Conservation (phyloP, 768 basidiomycete genomes). For the Ramaria rubella region DNA sequence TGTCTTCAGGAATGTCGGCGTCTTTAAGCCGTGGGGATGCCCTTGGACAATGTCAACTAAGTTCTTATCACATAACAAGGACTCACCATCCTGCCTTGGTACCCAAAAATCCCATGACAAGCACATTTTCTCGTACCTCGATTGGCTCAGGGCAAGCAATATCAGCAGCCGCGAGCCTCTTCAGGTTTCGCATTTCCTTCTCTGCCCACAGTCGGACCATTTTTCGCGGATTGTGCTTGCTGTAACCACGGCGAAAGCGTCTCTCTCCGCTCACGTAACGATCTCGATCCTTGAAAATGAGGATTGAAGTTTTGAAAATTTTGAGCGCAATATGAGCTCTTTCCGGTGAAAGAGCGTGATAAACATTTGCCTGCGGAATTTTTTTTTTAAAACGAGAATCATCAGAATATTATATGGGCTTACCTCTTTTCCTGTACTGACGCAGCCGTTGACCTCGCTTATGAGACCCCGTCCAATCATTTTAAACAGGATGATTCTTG, state of each 20-base stretch:
- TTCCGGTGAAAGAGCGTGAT: slow-evolving; percentile 67
- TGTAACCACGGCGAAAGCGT: slow-evolving; percentile 87
- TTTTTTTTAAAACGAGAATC: background rate
- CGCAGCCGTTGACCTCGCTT: slow-evolving; percentile 89
- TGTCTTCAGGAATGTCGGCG: slow-evolving; percentile 49
- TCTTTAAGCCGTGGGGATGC: slow-evolving; percentile 86
- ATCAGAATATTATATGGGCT: slow-evolving; percentile 1
- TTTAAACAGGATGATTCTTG: slow-evolving; percentile 88
- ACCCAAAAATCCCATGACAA: slow-evolving; percentile 93
- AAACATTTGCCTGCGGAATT: slow-evolving; percentile 80
- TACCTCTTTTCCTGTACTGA: slow-evolving; percentile 98
- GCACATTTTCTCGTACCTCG: slow-evolving; percentile 93
- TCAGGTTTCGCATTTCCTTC: slow-evolving; percentile 96
- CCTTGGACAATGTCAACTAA: background rate
- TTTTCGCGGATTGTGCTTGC: slow-evolving; percentile 87
- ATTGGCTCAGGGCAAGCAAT: slow-evolving; percentile 82
- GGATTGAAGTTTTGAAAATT: slow-evolving; percentile 97
- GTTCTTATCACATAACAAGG: slow-evolving; percentile 2
- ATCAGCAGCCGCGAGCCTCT: slow-evolving; percentile 75
- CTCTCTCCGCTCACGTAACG: slow-evolving; percentile 94
- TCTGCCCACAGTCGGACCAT: slow-evolving; percentile 99
- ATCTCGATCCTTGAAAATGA: slow-evolving; percentile 96
- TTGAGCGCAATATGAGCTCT: slow-evolving; percentile 78
- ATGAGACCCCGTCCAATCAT: slow-evolving; percentile 90
- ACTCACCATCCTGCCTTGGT: slow-evolving; percentile 73